Percentiles rank a stretch among this genome's conserved stretches.
Conservation (phyloP, 1,284 basidiomycete species). For the Puccinia polysora region DNA sequence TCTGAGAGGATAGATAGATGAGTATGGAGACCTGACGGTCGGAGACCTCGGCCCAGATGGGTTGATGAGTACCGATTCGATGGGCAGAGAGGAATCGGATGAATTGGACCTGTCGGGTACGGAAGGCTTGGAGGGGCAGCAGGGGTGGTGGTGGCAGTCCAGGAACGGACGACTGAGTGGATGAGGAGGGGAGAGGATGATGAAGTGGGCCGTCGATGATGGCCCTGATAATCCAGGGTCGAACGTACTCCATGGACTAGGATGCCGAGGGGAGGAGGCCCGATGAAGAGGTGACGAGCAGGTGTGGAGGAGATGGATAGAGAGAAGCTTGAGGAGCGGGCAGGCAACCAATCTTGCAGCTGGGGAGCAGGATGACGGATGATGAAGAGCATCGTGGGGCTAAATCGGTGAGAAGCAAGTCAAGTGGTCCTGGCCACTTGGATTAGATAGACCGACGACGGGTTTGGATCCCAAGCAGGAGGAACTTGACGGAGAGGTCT, state of each 20-base stretch:
- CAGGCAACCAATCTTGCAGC: too few species aligned
- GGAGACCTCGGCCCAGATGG: constrained; percentile 29
- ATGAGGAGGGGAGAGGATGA: background rate
- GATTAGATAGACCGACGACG: too few species aligned
- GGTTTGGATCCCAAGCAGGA: too few species aligned
- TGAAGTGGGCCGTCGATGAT: constrained; percentile 16
- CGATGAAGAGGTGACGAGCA: too few species aligned
- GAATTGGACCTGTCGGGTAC: constrained; percentile 29
- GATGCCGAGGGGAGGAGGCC: too few species aligned
- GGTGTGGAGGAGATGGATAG: too few species aligned
- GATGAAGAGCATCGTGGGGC: too few species aligned
- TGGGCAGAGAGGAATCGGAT: constrained; percentile 20
- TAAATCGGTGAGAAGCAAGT: too few species aligned
- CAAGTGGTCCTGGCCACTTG: too few species aligned
- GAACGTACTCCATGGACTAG: constrained; percentile 30
- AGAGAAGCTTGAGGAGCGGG: too few species aligned
- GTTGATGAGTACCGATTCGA: constrained; percentile 1
- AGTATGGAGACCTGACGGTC: constrained; percentile 16
- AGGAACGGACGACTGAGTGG: background rate
- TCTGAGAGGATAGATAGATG: constrained; percentile 7
- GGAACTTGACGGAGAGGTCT: too few species aligned
- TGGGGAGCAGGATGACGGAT: too few species aligned
- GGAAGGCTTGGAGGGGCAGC: constrained; percentile 5
- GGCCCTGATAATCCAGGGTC: constrained; percentile 28
- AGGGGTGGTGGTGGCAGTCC: background rate